Conservation (phyloP, 345 rosid genomes). For the Eucalyptus erythrocorys region DNA sequence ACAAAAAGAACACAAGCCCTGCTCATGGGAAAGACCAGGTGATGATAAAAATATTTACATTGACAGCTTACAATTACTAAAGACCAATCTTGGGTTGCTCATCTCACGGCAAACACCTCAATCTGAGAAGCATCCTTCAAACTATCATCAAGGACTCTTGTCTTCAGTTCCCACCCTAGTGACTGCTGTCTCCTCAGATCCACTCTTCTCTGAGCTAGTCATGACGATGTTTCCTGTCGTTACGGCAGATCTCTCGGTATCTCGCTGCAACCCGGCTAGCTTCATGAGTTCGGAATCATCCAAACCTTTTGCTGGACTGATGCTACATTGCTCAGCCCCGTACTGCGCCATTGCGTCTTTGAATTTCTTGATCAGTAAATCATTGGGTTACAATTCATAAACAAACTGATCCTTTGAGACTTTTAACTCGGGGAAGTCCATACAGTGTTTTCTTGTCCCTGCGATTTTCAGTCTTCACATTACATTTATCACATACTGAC, state of each 20-base stretch:
- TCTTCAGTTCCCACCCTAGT: not conserved
- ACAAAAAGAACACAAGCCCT: not conserved
- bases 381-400: not conserved
- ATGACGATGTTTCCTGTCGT: not conserved
- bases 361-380: conserved; percentile 48
- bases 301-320: conserved; percentile 39
- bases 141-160: not conserved
- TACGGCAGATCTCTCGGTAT: not conserved
- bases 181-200: not conserved
- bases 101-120: not conserved
- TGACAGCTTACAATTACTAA: not conserved
- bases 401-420: not conserved
- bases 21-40: not conserved
- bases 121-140: not conserved
- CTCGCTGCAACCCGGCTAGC: not conserved
- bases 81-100: not conserved
- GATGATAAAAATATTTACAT: not conserved
- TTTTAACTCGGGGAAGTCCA: not conserved
- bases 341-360: conserved; percentile 48
- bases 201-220: not conserved
- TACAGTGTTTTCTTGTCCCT: not conserved
- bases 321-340: conserved; percentile 21
- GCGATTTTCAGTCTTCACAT: not conserved
- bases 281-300: conserved; percentile 23
- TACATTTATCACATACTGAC: not conserved